A percentile compares a stretch with the other conserved stretches of the same genome.
Evolutionary conservation across 2,329 filamentous ascomycete genomes (phyloP).

Genomic region (Ascomycota sp.): DNA sequence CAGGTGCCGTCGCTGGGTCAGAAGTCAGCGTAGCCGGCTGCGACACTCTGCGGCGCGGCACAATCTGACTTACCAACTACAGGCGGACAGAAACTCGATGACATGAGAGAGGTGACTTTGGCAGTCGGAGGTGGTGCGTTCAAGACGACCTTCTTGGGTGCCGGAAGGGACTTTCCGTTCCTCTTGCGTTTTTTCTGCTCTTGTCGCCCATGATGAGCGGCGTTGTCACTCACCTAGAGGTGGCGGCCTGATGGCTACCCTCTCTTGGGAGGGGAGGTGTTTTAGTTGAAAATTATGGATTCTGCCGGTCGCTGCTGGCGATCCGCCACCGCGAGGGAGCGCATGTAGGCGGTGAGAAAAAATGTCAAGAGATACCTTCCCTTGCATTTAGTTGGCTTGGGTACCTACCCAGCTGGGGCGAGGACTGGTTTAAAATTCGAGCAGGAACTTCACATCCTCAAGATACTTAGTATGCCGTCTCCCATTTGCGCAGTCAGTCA

Average conservation of each 20-base stretch:
- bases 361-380: too few species aligned
- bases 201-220: slow-evolving; percentile 14
- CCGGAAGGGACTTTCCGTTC: slow-evolving; percentile 16
- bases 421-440: too few species aligned
- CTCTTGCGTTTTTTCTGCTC: slow-evolving; percentile 34
- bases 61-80: slow-evolving; percentile 24
- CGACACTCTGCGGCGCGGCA: too few species aligned
- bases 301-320: slow-evolving; percentile 1
- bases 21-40: background rate
- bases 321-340: too few species aligned
- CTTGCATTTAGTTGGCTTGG: too few species aligned
- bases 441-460: too few species aligned
- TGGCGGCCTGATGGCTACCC: too few species aligned
- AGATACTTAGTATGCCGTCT: too few species aligned
- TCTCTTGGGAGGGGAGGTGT: too few species aligned
- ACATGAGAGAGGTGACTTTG: slow-evolving; percentile 24
- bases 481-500: too few species aligned
- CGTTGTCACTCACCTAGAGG: background rate
- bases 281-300: slow-evolving; percentile 10
- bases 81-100: slow-evolving; percentile 26
- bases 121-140: slow-evolving; percentile 19
- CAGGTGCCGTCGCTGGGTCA: slow-evolving; percentile 13
- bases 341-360: background rate
- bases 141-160: slow-evolving; percentile 22
- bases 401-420: too few species aligned